Evolutionary conservation across 306 rosid genomes (phyloP).

Genomic region (Vigna unguiculata): DNA sequence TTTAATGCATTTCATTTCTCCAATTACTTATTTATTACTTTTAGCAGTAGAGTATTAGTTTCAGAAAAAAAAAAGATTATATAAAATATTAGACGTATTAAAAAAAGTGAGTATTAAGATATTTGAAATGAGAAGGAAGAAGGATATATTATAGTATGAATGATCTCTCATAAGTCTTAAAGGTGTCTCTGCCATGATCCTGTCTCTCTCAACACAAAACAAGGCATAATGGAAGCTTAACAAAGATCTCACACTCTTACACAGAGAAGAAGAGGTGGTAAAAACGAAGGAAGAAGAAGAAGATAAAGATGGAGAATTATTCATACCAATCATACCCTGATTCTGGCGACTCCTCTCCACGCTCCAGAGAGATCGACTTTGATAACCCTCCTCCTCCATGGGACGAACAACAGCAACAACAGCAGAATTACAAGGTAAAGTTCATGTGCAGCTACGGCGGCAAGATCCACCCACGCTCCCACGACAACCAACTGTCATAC

Average conservation of each 20-base stretch:
- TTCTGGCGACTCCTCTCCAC: slow-evolving; percentile 91
- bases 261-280: too few species aligned
- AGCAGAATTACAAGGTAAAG: slow-evolving; percentile 69
- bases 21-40: too few species aligned
- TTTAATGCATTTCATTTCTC: too few species aligned
- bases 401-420: slow-evolving; percentile 61
- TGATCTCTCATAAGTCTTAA: too few species aligned
- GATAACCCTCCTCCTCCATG: slow-evolving; percentile 89
- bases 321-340: slow-evolving; percentile 77
- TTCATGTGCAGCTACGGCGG: slow-evolving; percentile 98
- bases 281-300: not conserved
- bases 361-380: slow-evolving; percentile 83
- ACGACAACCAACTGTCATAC: slow-evolving; percentile 88
- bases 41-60: too few species aligned
- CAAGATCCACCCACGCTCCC: slow-evolving; percentile 91
- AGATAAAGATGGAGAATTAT: slow-evolving; percentile 69
- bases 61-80: too few species aligned
- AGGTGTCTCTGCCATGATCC: too few species aligned
- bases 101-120: not conserved
- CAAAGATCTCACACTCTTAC: not conserved
- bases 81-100: too few species aligned
- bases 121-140: not conserved
- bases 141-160: not conserved
- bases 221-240: slow-evolving; percentile 1
- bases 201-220: not conserved